Conservation (phyloP, 169 alveolate species). For the Babesia ovis region DNA sequence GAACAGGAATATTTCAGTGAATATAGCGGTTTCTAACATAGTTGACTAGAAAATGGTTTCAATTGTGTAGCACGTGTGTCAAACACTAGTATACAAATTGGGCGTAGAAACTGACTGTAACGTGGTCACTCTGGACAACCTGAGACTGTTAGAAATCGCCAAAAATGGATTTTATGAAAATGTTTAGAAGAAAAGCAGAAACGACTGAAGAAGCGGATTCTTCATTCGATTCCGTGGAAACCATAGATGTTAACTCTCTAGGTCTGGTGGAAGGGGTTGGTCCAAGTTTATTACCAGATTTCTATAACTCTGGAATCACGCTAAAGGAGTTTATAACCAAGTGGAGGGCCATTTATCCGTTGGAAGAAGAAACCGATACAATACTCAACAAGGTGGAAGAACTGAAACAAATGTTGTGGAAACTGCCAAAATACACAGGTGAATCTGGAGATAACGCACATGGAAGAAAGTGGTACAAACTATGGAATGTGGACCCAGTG, state of each 20-base stretch:
- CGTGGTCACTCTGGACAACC: too few relatives aligned
- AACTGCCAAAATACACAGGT: constrained; percentile 27
- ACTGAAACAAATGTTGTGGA: constrained; percentile 17
- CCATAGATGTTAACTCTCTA: constrained; percentile 23
- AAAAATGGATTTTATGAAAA: constrained; percentile 61
- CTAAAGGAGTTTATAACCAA: constrained; percentile 19
- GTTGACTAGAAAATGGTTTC: too few relatives aligned
- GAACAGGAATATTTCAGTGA: too few relatives aligned
- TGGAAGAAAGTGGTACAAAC: constrained; percentile 51
- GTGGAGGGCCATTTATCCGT: constrained; percentile 33
- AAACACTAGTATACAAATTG: too few relatives aligned
- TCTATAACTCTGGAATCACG: neutral
- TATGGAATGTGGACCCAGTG: constrained; percentile 55
- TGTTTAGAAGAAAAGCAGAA: constrained; percentile 24
- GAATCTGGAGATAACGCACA: neutral
- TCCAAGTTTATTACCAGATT: constrained; percentile 27
- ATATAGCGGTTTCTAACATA: too few relatives aligned
- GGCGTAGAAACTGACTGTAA: too few relatives aligned
- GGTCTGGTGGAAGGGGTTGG: constrained; percentile 34
- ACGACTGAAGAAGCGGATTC: neutral
- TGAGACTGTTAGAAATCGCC: too few relatives aligned
- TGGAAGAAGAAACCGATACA: constrained; percentile 9
- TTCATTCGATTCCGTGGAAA: neutral
- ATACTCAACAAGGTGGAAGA: constrained; percentile 9
- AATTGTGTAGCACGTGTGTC: too few relatives aligned